phyloP scores from a whole-genome alignment of 2,329 filamentous ascomycete genomes.

The Botrytis fabae region DNA sequence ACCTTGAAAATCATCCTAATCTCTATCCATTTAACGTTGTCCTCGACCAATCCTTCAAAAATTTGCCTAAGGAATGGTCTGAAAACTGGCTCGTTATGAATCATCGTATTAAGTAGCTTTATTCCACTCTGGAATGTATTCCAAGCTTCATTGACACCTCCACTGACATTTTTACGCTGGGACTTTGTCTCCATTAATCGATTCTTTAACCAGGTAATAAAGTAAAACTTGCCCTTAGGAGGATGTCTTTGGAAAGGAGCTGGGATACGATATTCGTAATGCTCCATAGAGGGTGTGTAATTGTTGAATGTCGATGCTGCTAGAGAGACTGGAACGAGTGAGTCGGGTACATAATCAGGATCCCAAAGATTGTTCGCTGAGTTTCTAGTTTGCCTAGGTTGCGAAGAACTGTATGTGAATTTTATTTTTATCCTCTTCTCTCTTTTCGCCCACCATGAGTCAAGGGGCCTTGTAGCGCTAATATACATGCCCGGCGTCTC shows the following conservation, averaged over 20 bases:
- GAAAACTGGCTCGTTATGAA: conserved; percentile 87
- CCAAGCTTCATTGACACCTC: conserved; percentile 77
- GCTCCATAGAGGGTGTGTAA: background rate
- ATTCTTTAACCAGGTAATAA: conserved; percentile 71
- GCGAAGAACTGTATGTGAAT: background rate
- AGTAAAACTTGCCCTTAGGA: conserved; percentile 62
- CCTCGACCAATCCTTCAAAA: conserved; percentile 66
- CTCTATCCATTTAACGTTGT: conserved; percentile 82
- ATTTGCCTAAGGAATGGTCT: conserved; percentile 71
- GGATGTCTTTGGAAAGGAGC: background rate
- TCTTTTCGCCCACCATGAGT: conserved; percentile 42
- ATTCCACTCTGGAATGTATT: conserved; percentile 74
- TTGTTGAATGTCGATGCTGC: conserved; percentile 49
- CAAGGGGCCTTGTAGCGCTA: conserved; percentile 54
- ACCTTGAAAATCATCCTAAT: conserved; percentile 65
- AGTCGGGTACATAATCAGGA: conserved; percentile 32
- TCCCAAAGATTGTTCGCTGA: conserved; percentile 50
- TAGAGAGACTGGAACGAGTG: conserved; percentile 47
- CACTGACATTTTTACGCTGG: background rate
- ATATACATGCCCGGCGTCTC: conserved; percentile 73
- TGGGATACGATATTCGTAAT: background rate
- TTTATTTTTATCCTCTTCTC: background rate
- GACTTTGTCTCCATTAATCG: conserved; percentile 51
- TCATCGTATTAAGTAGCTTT: conserved; percentile 65
- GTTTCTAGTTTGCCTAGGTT: conserved; percentile 5